Base-by-base conservation (phyloP, 345 rosid species). In the Turritis glabra region DNA sequence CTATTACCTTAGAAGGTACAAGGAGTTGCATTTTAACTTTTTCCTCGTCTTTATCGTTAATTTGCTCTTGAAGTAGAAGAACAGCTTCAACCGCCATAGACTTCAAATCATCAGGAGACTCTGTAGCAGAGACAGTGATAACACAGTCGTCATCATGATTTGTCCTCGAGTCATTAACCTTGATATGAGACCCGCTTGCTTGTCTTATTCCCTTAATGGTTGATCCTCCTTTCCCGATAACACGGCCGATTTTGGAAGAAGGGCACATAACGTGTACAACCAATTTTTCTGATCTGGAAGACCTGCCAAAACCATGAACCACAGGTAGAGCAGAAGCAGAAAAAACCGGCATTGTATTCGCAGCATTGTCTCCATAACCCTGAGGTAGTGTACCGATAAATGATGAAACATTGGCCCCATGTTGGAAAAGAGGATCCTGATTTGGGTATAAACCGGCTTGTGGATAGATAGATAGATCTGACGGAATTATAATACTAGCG, bases 41-140 rank as follows among this genome's bases (percentile, higher is more conserved):
- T 9, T 85, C 86, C 18, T 85, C 88, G 30, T 89, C 92, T 72
- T 89, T 96, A 73, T 89, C 92, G 64, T 88, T 95, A 27, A 95
- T 95, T 80, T 95, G 90, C 69, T 77, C 86, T 84, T 90, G 98
- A 47, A 95, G 96, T 84, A 90, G 69, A 55, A 95, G 79, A 77
- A 87, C 86, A 72, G 98, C 92, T 81, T 95, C 99, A 78, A 95
- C 97, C 0, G 93, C 94, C 94, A 86, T 88, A 67, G 99, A 95
- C 84, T 95, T 92, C 83, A 88, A 62, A 80, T 95, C 98, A 73
- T 95, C 90, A 2, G 88, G 94, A 13, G 98, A 82, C 96, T 95
- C 99, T 46, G 68, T 82, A 27, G 96, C 84, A 69, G 73, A 85
- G 72, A 95, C 81, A 9, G 84, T 86, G 52, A 95, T 80, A 54